Percentiles rank a stretch among this genome's conserved stretches.
Conservation (phyloP, 495 filamentous ascomycete species). For the Podospora fimiseda region DNA sequence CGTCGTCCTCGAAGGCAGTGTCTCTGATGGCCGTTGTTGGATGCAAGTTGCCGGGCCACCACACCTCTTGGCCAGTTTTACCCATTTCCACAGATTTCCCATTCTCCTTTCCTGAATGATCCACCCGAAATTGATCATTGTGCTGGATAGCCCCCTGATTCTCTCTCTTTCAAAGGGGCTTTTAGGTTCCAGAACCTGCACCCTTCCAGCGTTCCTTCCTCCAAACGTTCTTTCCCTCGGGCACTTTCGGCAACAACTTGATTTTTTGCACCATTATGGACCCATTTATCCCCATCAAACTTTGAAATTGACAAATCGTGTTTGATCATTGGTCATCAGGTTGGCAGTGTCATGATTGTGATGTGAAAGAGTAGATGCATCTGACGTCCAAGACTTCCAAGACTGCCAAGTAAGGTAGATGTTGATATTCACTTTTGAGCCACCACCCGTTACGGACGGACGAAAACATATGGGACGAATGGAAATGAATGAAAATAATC, state of each 20-base stretch:
- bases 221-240: background rate
- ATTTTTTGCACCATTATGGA: background rate
- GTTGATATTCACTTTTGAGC: background rate
- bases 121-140: too few species aligned
- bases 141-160: background rate
- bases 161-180: background rate
- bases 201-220: background rate
- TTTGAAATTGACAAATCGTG: background rate
- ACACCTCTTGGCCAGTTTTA: too few species aligned
- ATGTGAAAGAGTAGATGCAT: too few species aligned
- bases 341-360: too few species aligned
- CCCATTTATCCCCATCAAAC: background rate
- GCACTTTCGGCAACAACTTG: background rate
- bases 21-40: background rate
- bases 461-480: background rate
- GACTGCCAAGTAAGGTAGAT: background rate
- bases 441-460: background rate
- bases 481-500: background rate
- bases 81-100: too few species aligned
- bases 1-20: background rate
- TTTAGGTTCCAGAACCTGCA: background rate
- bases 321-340: background rate
- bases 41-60: background rate
- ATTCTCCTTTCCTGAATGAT: too few species aligned
- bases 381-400: background rate